phyloP scores from a whole-genome alignment of 2,329 filamentous ascomycete species.

The Hypoxylon sp. region DNA sequence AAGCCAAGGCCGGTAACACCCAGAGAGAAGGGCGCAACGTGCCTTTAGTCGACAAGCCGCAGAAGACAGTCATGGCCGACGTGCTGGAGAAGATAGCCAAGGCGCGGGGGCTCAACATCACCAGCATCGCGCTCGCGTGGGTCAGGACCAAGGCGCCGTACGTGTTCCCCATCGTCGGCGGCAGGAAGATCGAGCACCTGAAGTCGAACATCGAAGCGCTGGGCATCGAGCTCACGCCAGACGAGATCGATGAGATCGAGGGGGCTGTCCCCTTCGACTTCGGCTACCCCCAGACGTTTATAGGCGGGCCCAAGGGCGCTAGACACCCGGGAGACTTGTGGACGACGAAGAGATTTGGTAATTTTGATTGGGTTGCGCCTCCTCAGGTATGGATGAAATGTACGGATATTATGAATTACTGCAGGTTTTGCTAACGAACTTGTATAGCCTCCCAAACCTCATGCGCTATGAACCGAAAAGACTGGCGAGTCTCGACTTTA shows the following conservation, averaged over 20 bases:
- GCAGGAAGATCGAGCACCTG: slow-evolving; percentile 69
- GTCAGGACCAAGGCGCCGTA: slow-evolving; percentile 68
- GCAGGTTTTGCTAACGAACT: not conserved
- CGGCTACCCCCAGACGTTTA: slow-evolving; percentile 65
- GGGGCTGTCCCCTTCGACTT: slow-evolving; percentile 62
- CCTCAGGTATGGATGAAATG: slow-evolving; percentile 13
- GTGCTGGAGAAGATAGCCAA: slow-evolving; percentile 28
- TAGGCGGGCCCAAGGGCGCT: slow-evolving; percentile 16
- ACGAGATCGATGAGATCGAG: slow-evolving; percentile 70
- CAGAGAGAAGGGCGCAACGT: slow-evolving; percentile 19
- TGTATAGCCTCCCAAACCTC: not conserved
- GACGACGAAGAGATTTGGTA: slow-evolving; percentile 19
- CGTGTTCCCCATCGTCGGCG: slow-evolving; percentile 70
- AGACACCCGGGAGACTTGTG: slow-evolving; percentile 23
- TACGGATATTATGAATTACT: not conserved
- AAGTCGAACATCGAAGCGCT: slow-evolving; percentile 68
- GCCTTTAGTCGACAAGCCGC: slow-evolving; percentile 10
- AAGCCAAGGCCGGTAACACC: not conserved
- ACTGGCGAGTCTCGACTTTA: not conserved
- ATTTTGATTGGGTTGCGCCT: slow-evolving; percentile 26
- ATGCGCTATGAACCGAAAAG: not conserved
- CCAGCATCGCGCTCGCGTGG: slow-evolving; percentile 69
- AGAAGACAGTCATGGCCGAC: slow-evolving; percentile 10
- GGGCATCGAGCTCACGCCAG: slow-evolving; percentile 61
- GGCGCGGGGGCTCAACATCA: slow-evolving; percentile 51